Evolutionary conservation across 1,284 basidiomycete species (phyloP).

Genomic region (Papiliotrema laurentii): DNA sequence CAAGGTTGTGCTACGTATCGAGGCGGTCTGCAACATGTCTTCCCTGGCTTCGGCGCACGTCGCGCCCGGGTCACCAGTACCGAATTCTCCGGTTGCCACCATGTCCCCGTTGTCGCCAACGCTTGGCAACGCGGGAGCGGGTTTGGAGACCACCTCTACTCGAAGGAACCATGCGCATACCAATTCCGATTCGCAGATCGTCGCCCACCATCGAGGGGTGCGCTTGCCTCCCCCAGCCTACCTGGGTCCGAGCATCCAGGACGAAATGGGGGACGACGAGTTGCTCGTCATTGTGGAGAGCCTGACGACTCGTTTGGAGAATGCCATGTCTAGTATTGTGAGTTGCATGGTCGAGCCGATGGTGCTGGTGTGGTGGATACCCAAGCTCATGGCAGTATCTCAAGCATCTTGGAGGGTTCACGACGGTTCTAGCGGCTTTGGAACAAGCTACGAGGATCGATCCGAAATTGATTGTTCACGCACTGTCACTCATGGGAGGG

Average conservation of each 20-base stretch:
- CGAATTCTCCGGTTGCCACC: too few relatives aligned
- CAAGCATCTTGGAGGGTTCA: constrained; percentile 47
- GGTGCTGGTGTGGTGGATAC: neutral
- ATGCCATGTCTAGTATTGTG: constrained; percentile 63
- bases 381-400: constrained; percentile 29
- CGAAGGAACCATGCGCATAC: neutral
- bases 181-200: too few relatives aligned
- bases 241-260: constrained; percentile 66
- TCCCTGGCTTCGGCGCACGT: neutral
- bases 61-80: neutral
- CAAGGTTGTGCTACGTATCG: constrained; percentile 72
- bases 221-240: constrained; percentile 55
- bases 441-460: constrained; percentile 42
- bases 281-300: constrained; percentile 70
- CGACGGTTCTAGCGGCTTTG: constrained; percentile 44
- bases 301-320: constrained; percentile 71
- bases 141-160: constrained; percentile 33
- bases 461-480: constrained; percentile 31
- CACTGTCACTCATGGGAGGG: constrained; percentile 36
- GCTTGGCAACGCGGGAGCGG: too few relatives aligned
- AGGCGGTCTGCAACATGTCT: constrained; percentile 64
- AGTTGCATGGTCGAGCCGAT: constrained; percentile 11
- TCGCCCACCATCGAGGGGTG: too few relatives aligned
- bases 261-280: constrained; percentile 71
- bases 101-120: too few relatives aligned